A percentile compares a stretch with the other conserved stretches of the same genome.
phyloP scores from a whole-genome alignment of 345 rosid species.

The Anastatica hierochuntica region DNA sequence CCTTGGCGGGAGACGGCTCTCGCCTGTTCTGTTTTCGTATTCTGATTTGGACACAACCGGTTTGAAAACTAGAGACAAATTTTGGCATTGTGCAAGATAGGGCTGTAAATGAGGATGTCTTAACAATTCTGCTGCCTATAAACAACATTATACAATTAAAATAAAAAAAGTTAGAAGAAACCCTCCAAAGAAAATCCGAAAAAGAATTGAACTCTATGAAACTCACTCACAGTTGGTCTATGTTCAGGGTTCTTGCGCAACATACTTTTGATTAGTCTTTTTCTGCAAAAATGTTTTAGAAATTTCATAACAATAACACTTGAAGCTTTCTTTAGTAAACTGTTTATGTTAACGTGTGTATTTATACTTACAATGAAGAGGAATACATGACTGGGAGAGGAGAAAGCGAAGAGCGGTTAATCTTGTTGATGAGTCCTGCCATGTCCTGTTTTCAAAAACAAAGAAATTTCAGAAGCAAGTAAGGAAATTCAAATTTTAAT shows the following conservation, averaged over 20 bases:
- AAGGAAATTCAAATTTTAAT: background rate
- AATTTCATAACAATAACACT: background rate
- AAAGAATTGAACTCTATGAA: background rate
- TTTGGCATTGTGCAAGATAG: conserved; percentile 61
- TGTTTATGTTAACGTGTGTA: background rate
- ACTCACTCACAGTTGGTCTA: conserved; percentile 76
- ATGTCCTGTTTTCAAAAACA: conserved; percentile 54
- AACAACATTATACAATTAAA: background rate
- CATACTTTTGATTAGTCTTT: conserved; percentile 85
- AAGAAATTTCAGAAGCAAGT: background rate
- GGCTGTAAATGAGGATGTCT: conserved; percentile 88
- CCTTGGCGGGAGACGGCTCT: conserved; percentile 33
- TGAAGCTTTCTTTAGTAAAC: background rate
- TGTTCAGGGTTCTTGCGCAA: conserved; percentile 77
- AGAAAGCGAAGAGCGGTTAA: conserved; percentile 81
- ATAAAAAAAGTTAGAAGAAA: background rate
- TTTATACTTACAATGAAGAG: conserved; percentile 59
- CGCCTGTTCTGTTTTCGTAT: conserved; percentile 47
- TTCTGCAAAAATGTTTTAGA: conserved; percentile 36
- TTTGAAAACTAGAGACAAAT: conserved; percentile 60
- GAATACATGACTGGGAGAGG: conserved; percentile 93
- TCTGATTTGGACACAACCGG: conserved; percentile 58
- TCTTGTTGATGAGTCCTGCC: conserved; percentile 86
- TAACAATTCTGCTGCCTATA: conserved; percentile 85
- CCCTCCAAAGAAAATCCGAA: background rate